phyloP scores from a whole-genome alignment of 2,329 filamentous ascomycete genomes.

The Trichoderma gracile region DNA sequence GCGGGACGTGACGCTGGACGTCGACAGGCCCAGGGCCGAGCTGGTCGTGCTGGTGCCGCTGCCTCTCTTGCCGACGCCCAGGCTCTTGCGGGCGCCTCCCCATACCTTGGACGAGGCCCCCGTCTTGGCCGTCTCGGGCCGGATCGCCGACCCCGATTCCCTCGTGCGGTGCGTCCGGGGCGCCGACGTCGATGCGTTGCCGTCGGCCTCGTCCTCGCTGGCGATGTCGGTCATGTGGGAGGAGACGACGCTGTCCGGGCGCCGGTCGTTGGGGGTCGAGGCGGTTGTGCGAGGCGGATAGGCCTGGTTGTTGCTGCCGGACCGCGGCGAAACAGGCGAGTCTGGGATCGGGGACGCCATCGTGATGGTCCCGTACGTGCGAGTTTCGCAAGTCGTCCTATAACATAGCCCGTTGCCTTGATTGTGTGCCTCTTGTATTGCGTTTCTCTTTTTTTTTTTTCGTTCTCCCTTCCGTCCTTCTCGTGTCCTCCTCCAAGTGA shows the following conservation, averaged over 20 bases:
- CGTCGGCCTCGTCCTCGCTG: conserved; percentile 56
- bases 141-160: conserved; percentile 49
- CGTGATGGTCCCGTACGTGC: conserved; percentile 25
- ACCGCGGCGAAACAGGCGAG: conserved; percentile 39
- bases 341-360: conserved; percentile 45
- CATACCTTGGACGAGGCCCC: conserved; percentile 48
- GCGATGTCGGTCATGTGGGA: conserved; percentile 69
- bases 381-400: conserved; percentile 27
- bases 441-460: not conserved
- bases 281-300: conserved; percentile 41
- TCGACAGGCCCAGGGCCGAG: conserved; percentile 52
- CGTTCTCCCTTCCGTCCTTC: not conserved
- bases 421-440: not conserved
- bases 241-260: conserved; percentile 66
- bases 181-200: conserved; percentile 31
- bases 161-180: conserved; percentile 28
- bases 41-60: conserved; percentile 48
- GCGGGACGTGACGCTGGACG: conserved; percentile 65
- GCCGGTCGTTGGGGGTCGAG: conserved; percentile 45
- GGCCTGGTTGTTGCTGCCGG: conserved; percentile 41
- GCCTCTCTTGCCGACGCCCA: conserved; percentile 45
- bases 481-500: not conserved
- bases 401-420: conserved; percentile 26
- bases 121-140: conserved; percentile 57
- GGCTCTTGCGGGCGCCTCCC: conserved; percentile 57